Evolutionary conservation across 768 basidiomycete species (phyloP).

Genomic region (Cystobasidium ongulense): DNA sequence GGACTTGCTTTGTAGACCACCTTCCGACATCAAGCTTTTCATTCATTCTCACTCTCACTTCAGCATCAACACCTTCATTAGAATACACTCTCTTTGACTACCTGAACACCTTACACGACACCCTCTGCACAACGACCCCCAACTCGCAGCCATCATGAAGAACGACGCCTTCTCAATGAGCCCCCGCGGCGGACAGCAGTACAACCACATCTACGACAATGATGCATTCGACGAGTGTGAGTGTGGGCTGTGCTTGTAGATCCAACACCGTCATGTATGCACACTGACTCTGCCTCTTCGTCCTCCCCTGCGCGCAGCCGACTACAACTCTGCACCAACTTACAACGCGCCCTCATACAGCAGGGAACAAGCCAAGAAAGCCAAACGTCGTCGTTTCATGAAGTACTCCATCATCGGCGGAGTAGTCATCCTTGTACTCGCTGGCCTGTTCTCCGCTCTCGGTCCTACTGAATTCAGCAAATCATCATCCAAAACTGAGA

Average conservation of each 20-base stretch:
- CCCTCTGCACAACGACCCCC: background rate
- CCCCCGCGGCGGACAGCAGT: background rate
- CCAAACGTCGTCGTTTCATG: slow-evolving; percentile 1
- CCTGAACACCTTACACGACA: background rate
- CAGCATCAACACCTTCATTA: background rate
- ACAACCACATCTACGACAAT: background rate
- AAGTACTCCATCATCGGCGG: background rate
- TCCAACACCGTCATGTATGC: no score
- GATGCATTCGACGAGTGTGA: background rate
- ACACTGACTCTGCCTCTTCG: background rate
- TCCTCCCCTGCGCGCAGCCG: background rate
- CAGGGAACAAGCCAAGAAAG: slow-evolving; percentile 5
- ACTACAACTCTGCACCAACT: background rate
- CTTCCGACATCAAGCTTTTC: no score
- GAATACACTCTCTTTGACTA: background rate
- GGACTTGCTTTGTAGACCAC: no score
- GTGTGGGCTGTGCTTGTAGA: background rate
- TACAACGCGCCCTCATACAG: background rate
- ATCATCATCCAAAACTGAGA: background rate
- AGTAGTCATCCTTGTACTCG: background rate
- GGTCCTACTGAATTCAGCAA: slow-evolving; percentile 1
- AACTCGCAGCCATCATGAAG: background rate
- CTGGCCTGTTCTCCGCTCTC: slow-evolving; percentile 9
- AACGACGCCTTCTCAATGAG: background rate
- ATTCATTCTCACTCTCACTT: background rate